phyloP scores from a whole-genome alignment of 1,139 yeast genomes.

The Suhomyces atakaporum region DNA sequence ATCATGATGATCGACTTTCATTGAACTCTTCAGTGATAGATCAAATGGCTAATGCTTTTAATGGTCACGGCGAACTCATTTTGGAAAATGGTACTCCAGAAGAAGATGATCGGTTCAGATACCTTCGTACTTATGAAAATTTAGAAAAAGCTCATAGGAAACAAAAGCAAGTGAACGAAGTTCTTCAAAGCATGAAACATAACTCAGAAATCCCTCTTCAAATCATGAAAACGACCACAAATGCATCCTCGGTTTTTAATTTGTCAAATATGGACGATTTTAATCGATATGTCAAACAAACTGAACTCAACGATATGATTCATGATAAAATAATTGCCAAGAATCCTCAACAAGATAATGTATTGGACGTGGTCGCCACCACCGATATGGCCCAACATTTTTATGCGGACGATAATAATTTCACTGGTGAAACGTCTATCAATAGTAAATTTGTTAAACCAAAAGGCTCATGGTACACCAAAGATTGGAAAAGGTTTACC shows the following conservation, averaged over 20 bases:
- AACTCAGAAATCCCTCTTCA: slow-evolving; percentile 31
- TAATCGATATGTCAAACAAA: slow-evolving; percentile 36
- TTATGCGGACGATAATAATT: slow-evolving; percentile 25
- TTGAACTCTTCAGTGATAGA: slow-evolving; percentile 31
- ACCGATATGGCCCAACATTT: slow-evolving; percentile 34
- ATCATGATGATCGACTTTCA: slow-evolving; percentile 17
- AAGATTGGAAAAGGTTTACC: slow-evolving; percentile 12
- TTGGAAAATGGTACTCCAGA: slow-evolving; percentile 9
- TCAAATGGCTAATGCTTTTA: slow-evolving; percentile 21
- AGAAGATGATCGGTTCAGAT: slow-evolving; percentile 33
- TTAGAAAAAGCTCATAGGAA: slow-evolving; percentile 16
- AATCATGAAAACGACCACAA: slow-evolving; percentile 19
- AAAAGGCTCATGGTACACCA: slow-evolving; percentile 16
- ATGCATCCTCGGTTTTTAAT: slow-evolving; percentile 32
- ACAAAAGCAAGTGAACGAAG: slow-evolving; percentile 15
- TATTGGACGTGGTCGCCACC: slow-evolving; percentile 32
- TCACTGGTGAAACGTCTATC: slow-evolving; percentile 13
- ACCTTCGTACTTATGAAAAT: slow-evolving; percentile 29
- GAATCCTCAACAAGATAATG: slow-evolving; percentile 18
- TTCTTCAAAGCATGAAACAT: slow-evolving; percentile 17
- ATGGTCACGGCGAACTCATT: slow-evolving; percentile 10
- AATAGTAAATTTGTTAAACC: slow-evolving; percentile 14
- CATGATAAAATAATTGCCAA: slow-evolving; percentile 20
- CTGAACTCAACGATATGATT: slow-evolving; percentile 39
- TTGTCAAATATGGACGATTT: slow-evolving; percentile 43